A percentile compares a stretch with the other conserved stretches of the same genome.
phyloP scores from a whole-genome alignment of 768 basidiomycete genomes.

The Leccinum uliginosum region DNA sequence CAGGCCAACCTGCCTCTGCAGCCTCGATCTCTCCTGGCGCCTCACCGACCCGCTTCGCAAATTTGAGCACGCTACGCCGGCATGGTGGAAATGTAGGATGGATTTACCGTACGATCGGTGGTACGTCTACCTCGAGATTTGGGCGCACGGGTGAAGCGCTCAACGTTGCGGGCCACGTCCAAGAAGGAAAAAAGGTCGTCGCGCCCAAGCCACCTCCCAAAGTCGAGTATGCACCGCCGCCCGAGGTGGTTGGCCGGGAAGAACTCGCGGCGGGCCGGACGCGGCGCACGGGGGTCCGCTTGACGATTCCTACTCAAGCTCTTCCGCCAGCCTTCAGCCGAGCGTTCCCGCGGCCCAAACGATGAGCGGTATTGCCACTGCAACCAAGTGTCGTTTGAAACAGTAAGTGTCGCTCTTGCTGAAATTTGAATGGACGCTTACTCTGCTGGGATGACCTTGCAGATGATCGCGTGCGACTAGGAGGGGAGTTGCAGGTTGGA shows the following conservation, averaged over 20 bases:
- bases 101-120: too few relatives aligned
- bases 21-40: too few relatives aligned
- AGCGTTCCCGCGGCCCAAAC: conserved; percentile 32
- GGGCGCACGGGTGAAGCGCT: too few relatives aligned
- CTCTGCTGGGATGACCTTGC: background rate
- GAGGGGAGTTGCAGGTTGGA: conserved; percentile 60
- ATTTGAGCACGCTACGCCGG: too few relatives aligned
- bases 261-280: conserved; percentile 13
- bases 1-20: too few relatives aligned
- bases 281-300: conserved; percentile 27
- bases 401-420: conserved; percentile 41
- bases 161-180: too few relatives aligned
- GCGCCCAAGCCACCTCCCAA: conserved; percentile 28
- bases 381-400: conserved; percentile 73
- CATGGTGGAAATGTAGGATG: too few relatives aligned
- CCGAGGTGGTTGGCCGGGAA: conserved; percentile 4
- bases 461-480: conserved; percentile 90
- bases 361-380: conserved; percentile 80
- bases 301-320: conserved; percentile 34
- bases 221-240: conserved; percentile 10
- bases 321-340: conserved; percentile 13
- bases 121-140: too few relatives aligned
- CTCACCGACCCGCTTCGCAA: too few relatives aligned
- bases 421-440: background rate
- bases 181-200: conserved; percentile 22